Base-by-base conservation (phyloP, 768 basidiomycete species). In the Lyophyllum atratum region DNA sequence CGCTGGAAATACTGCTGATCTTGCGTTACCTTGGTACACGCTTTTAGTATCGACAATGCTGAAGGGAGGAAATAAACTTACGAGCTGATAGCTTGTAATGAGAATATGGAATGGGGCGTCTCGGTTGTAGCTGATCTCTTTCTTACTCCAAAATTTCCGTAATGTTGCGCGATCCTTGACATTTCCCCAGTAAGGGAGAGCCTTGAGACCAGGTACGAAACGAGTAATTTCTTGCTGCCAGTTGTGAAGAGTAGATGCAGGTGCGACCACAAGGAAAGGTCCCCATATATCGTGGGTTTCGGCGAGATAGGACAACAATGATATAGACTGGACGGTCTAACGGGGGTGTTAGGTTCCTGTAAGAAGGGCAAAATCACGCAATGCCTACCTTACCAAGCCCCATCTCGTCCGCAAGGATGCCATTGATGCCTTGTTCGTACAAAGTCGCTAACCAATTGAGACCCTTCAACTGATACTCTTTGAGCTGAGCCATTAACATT, bases 231-330 rank as follows among this genome's bases (percentile, higher is more conserved):
- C 97, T 68, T 98, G 97, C 69, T 98, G 96, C 97, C 97, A 99
- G 67, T 98, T 98, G 72, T 98, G 96, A 57, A 99, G 79, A 0
- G 97, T 99, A 6, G 96, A 97, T 2, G 94, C 91, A 6, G 97
- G 97, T 1, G 97, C 94, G 39, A 99, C 95, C 48, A 99, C 95
- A 21, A 99, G 81, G 80, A 99, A 99, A 12, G 97, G 97, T 0
- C 97, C 97, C 97, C 97, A 99, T 56, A 98, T 97, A 67, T 98
- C 92, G 68, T 98, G 97, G 0, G 86, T 87, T 75, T 99, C 97
- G 1, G 96, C 95, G 15, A 99, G 85, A 72, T 98, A 96, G 7
- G 95, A 92, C 45, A 99, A 80, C 6, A 99, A 74, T 14, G 97
- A 96, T 46, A 99, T 98, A 0, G 95, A 98, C 80, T 99, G 97